Evolutionary conservation across 2,329 filamentous ascomycete genomes (phyloP), one percentile per base, ranked within the genome.

Genomic region (Penicillium sp.): DNA sequence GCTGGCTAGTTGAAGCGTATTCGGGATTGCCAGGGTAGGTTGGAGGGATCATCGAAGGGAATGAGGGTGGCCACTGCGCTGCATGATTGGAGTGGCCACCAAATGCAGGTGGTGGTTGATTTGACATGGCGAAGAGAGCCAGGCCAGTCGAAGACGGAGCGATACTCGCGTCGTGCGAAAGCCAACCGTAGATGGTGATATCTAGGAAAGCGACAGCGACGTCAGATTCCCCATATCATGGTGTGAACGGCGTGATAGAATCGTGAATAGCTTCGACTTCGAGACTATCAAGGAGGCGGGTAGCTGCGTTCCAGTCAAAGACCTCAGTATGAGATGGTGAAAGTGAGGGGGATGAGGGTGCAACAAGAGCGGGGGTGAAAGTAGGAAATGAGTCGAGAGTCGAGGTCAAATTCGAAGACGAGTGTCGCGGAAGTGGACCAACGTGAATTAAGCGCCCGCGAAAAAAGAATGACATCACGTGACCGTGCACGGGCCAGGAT

Each of bases 61-160:
- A 60, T 37, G 58, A 59, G n/a, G 63, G 58, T 58, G 66, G 63
- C 68, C 67, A 74, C 55, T 67, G 70, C 42, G 62, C 66, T 42
- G 66, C 59, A 50, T 72, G 68, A 52, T 58, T 63, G 42, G 63
- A 57, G 50, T 63, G 57, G 27, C 62, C 66, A 52, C 72, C 72
- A 57, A 74, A 77, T 13, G 72, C 64, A 33, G 75, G 71, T 39
- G 69, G 69, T 51, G 67, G 73, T 64, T 78, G 76, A 51, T 75
- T 71, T 43, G 75, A 74, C 76, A 78, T 78, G 43, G 46, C 64
- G 47, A 49, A 33, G 31, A 32, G 24, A n/a, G 29, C 7, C 13
- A 10, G 3, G 29, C 7, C 13, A 10, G 3, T 10, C 29, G 20
- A 12, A 4, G 6, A n/a, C 13, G 13, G 4, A 15, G 18, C 8